phyloP scores from a whole-genome alignment of 306 rosid genomes.

The Acacia melanoxylon region DNA sequence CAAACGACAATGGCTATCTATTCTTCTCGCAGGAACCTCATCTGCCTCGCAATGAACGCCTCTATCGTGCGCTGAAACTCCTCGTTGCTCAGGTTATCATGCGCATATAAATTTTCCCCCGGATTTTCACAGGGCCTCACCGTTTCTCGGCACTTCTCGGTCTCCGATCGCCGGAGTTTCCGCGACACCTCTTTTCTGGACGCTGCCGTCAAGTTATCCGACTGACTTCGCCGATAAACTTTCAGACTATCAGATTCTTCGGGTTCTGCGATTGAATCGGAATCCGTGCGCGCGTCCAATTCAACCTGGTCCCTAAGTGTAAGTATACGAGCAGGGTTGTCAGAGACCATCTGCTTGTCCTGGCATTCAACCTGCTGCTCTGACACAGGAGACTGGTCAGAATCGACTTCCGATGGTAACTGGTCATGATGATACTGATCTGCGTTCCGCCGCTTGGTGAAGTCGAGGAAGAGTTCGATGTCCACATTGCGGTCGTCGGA shows the following conservation, averaged over 20 bases:
- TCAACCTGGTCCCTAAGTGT: neutral
- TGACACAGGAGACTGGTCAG: neutral
- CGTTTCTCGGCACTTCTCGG: slow-evolving; percentile 35
- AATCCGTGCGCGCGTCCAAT: neutral
- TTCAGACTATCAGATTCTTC: slow-evolving; percentile 13
- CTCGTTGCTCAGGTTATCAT: slow-evolving; percentile 68
- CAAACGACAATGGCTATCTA: slow-evolving; percentile 42
- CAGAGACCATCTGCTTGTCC: slow-evolving; percentile 52
- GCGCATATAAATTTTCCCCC: slow-evolving; percentile 22
- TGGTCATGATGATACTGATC: neutral
- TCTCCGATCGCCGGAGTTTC: slow-evolving; percentile 57
- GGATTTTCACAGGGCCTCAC: neutral
- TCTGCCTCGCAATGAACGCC: slow-evolving; percentile 74
- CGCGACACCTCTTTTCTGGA: neutral
- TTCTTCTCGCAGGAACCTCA: slow-evolving; percentile 66
- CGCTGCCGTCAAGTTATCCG: slow-evolving; percentile 41
- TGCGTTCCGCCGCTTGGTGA: neutral
- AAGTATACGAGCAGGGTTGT: neutral
- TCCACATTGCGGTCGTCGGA: neutral
- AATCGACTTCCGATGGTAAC: neutral
- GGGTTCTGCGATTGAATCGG: slow-evolving; percentile 10
- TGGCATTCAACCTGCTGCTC: slow-evolving; percentile 38
- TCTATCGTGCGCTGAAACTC: slow-evolving; percentile 78
- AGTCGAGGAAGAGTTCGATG: neutral
- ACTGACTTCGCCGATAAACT: slow-evolving; percentile 40